These are phyloP conservation scores for Xylariaceae sp. DNA, from an alignment of 2,329 filamentous ascomycete species.

Conservation along the genomic window DNA sequence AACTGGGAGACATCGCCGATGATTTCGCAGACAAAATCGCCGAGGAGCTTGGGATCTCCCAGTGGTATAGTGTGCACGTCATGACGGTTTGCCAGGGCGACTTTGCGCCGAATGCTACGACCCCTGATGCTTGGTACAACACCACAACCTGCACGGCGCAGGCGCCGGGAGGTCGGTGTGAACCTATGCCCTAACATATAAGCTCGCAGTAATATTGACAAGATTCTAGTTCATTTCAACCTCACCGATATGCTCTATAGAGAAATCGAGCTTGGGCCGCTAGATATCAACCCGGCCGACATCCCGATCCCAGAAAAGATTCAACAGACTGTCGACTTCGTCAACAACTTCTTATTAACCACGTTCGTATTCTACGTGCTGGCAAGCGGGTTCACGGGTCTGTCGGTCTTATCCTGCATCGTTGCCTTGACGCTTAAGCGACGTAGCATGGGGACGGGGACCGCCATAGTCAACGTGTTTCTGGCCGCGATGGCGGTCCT, in stretches of 20 bases:
- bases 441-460: constrained; percentile 15
- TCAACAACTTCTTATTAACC: constrained; percentile 52
- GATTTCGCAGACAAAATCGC: constrained; percentile 45
- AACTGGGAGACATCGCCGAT: constrained; percentile 45
- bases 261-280: constrained; percentile 48
- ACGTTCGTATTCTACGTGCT: constrained; percentile 54
- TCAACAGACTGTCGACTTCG: constrained; percentile 49
- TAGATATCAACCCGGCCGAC: constrained; percentile 48
- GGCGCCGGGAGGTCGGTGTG: constrained; percentile 43
- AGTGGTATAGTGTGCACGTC: constrained; percentile 57
- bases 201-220: constrained; percentile 2
- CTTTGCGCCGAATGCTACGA: constrained; percentile 49
- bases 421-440: constrained; percentile 35
- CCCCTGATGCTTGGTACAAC: constrained; percentile 42
- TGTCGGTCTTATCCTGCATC: constrained; percentile 46
- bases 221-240: constrained; percentile 43
- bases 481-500: constrained; percentile 42
- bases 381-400: constrained; percentile 44
- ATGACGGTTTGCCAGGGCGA: constrained; percentile 51
- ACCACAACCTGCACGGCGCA: constrained; percentile 49
- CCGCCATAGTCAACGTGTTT: constrained; percentile 42
- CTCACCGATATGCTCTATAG: constrained; percentile 50
- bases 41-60: constrained; percentile 48
- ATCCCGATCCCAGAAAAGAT: constrained; percentile 50
- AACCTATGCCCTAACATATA: neutral